Conservation (phyloP, 2,329 filamentous ascomycete species). For the Gliomastix tumulicola region DNA sequence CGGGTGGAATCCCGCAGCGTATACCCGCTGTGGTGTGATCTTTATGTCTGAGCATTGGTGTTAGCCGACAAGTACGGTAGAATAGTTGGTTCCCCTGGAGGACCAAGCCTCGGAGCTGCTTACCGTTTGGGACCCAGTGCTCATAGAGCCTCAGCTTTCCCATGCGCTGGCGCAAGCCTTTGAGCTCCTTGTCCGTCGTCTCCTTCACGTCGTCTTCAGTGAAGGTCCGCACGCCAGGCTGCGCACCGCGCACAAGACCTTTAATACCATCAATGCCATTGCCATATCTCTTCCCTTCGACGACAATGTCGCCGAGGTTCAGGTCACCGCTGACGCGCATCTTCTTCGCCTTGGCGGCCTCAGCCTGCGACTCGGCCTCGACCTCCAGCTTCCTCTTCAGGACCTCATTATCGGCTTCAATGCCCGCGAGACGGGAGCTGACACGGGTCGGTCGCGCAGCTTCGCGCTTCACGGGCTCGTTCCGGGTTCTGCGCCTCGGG, state of each 20-base stretch:
- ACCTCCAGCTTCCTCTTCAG: slow-evolving; percentile 44
- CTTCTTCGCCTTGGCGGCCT: slow-evolving; percentile 50
- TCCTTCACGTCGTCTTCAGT: slow-evolving; percentile 75
- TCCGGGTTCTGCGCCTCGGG: slow-evolving; percentile 10
- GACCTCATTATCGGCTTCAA: slow-evolving; percentile 38
- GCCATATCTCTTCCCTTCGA: slow-evolving; percentile 74
- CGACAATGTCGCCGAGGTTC: slow-evolving; percentile 67
- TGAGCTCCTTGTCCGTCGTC: slow-evolving; percentile 70
- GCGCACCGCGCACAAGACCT: slow-evolving; percentile 55
- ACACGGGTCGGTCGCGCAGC: slow-evolving; percentile 42
- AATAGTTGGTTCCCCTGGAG: too few species aligned
- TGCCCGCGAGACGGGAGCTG: slow-evolving; percentile 51
- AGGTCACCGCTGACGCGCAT: slow-evolving; percentile 49
- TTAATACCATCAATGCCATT: slow-evolving; percentile 59
- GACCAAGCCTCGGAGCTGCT: too few species aligned
- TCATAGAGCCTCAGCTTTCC: slow-evolving; percentile 73
- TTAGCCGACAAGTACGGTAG: too few species aligned
- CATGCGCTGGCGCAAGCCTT: slow-evolving; percentile 69
- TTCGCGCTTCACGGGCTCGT: slow-evolving; percentile 40
- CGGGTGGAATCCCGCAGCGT: slow-evolving; percentile 83
- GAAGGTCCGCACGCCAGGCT: slow-evolving; percentile 80
- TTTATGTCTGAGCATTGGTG: slow-evolving; percentile 88
- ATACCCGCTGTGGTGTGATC: slow-evolving; percentile 80
- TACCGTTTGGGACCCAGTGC: slow-evolving; percentile 73
- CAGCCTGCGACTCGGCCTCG: slow-evolving; percentile 33